Percentiles rank a stretch among this genome's conserved stretches.
These are phyloP conservation scores for Yarrowia bubula DNA, from an alignment of 805 yeast species.

Conservation along the genomic window DNA sequence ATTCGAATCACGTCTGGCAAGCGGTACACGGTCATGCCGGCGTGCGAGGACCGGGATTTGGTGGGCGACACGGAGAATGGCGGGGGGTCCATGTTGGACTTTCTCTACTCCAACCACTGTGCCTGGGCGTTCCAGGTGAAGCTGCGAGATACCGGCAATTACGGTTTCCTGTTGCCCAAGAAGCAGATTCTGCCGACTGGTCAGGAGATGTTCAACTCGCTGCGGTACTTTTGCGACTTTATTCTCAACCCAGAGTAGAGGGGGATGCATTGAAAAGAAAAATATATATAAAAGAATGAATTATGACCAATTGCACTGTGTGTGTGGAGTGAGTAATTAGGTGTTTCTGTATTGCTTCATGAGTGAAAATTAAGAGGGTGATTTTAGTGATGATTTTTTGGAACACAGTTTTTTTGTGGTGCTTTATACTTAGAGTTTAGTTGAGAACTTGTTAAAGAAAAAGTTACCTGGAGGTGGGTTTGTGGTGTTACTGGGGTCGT, in stretches of 20 bases:
- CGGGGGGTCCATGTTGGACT: slow-evolving; percentile 77
- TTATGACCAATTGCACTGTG: background rate
- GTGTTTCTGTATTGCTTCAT: too few species aligned
- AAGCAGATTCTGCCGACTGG: slow-evolving; percentile 75
- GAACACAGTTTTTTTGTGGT: too few species aligned
- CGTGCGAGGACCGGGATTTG: slow-evolving; percentile 57
- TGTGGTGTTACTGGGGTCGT: too few species aligned
- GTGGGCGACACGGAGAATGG: slow-evolving; percentile 67
- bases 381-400: too few species aligned
- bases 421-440: too few species aligned
- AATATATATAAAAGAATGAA: background rate
- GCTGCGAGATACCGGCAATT: slow-evolving; percentile 76
- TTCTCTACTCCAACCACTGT: slow-evolving; percentile 78
- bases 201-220: slow-evolving; percentile 62
- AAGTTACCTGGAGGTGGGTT: too few species aligned
- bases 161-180: slow-evolving; percentile 76
- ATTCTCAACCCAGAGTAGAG: slow-evolving; percentile 27
- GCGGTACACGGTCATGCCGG: slow-evolving; percentile 65
- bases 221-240: slow-evolving; percentile 64
- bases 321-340: too few species aligned
- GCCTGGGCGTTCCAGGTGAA: slow-evolving; percentile 83
- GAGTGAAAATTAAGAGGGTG: too few species aligned
- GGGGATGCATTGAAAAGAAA: background rate
- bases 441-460: too few species aligned
- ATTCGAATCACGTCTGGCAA: slow-evolving; percentile 64